Conservation (phyloP, 768 basidiomycete genomes). For the Panaeolus cyanescens region DNA sequence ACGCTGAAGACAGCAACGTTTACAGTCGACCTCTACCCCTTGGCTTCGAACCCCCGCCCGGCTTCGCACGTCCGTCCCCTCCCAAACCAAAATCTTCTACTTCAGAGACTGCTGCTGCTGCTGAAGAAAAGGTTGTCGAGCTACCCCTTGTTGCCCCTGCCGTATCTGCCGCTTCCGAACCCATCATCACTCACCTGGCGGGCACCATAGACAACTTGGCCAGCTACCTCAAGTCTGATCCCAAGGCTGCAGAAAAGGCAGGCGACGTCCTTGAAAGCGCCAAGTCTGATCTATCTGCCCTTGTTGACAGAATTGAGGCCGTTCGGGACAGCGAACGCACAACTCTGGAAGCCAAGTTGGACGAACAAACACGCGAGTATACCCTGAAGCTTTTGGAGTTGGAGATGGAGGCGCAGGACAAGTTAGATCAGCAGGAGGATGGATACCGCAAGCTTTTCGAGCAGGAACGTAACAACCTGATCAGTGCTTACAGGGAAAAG, state of each 20-base stretch:
- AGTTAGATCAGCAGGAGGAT: conserved; percentile 83
- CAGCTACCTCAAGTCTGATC: conserved; percentile 76
- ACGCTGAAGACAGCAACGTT: conserved; percentile 36
- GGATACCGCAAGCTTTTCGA: conserved; percentile 83
- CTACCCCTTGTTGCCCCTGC: conserved; percentile 84
- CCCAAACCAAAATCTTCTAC: conserved; percentile 34
- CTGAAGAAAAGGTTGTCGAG: conserved; percentile 21
- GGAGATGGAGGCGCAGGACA: conserved; percentile 85
- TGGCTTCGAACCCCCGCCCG: conserved; percentile 93
- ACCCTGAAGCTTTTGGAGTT: conserved; percentile 76
- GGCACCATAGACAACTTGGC: conserved; percentile 92
- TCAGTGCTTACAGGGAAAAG: conserved; percentile 82
- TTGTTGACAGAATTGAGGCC: conserved; percentile 76
- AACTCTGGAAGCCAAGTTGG: conserved; percentile 63
- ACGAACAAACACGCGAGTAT: conserved; percentile 86
- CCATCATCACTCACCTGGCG: conserved; percentile 91
- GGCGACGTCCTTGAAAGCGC: conserved; percentile 78
- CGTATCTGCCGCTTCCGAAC: conserved; percentile 79
- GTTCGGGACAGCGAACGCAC: conserved; percentile 79
- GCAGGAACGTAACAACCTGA: conserved; percentile 70
- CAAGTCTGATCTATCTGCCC: conserved; percentile 75
- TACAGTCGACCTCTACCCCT: conserved; percentile 83
- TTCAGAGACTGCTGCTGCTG: conserved; percentile 18
- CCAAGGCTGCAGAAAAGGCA: conserved; percentile 66
- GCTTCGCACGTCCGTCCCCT: conserved; percentile 67